These are phyloP conservation scores for Anethum foeniculum DNA, from an alignment of 140 eudicot species.

Conservation along the genomic window DNA sequence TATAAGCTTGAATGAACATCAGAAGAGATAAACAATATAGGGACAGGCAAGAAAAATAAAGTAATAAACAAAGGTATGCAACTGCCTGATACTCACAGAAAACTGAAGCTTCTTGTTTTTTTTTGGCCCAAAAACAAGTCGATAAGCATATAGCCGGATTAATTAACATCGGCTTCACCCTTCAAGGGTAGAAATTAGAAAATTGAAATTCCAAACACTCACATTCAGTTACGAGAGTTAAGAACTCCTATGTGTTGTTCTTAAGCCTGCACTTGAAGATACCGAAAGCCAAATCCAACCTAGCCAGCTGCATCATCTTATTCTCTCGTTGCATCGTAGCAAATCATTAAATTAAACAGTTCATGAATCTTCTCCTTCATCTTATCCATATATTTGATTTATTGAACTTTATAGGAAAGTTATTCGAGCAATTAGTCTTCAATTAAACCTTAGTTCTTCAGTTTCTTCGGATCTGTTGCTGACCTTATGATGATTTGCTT, in stretches of 20 bases:
- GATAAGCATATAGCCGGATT: background rate
- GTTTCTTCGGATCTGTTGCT: background rate
- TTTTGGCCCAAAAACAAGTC: background rate
- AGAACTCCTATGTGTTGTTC: background rate
- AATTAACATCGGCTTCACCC: background rate
- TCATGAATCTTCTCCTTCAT: background rate
- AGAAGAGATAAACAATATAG: background rate
- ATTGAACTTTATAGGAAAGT: background rate
- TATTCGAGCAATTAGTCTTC: background rate
- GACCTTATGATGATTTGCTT: slow-evolving; percentile 34
- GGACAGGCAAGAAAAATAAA: background rate
- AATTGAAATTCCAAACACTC: background rate
- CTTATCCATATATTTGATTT: background rate
- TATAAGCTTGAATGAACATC: background rate
- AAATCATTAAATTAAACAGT: background rate
- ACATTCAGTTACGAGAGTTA: background rate
- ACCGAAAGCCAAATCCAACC: background rate
- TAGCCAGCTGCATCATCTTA: background rate
- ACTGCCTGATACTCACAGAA: background rate
- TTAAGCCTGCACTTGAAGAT: background rate
- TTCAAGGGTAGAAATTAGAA: background rate
- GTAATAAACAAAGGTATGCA: background rate
- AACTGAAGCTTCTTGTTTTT: background rate
- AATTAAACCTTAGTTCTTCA: background rate
- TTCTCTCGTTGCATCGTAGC: background rate